phyloP scores from a whole-genome alignment of 164 flowering plant species.

The Malania oleifera region DNA sequence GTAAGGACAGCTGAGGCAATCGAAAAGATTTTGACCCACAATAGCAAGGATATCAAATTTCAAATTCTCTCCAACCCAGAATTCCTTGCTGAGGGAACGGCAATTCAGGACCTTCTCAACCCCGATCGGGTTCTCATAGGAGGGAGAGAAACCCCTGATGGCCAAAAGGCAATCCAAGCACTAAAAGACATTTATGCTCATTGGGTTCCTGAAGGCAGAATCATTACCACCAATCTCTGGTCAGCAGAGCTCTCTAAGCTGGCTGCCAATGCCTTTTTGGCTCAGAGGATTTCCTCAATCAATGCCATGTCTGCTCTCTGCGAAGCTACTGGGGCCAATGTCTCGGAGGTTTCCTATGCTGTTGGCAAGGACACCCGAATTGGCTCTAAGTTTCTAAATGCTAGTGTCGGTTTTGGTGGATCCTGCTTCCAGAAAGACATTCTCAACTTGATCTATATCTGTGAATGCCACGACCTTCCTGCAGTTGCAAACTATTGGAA shows the following conservation, averaged over 20 bases:
- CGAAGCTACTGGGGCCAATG: slow-evolving; percentile 50
- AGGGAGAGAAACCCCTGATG: slow-evolving; percentile 49
- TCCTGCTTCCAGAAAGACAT: slow-evolving; percentile 58
- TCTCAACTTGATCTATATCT: slow-evolving; percentile 47
- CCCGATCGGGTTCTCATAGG: slow-evolving; percentile 55
- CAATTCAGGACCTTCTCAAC: slow-evolving; percentile 39
- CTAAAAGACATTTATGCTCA: slow-evolving; percentile 52
- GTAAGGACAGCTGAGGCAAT: slow-evolving; percentile 57
- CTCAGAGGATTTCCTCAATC: slow-evolving; percentile 57
- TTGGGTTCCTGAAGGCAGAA: slow-evolving; percentile 46
- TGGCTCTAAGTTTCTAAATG: slow-evolving; percentile 50
- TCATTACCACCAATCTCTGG: slow-evolving; percentile 46
- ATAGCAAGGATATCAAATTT: slow-evolving; percentile 40
- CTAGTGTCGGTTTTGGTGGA: slow-evolving; percentile 58
- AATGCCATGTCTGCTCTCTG: slow-evolving; percentile 64
- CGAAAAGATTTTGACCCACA: slow-evolving; percentile 44
- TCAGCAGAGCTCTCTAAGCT: slow-evolving; percentile 60
- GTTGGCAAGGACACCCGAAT: slow-evolving; percentile 50
- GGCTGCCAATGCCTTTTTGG: slow-evolving; percentile 60
- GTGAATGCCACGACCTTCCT: slow-evolving; percentile 48
- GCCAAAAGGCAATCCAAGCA: slow-evolving; percentile 43
- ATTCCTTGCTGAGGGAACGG: slow-evolving; percentile 57
- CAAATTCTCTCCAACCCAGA: slow-evolving; percentile 55
- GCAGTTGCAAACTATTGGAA: slow-evolving; percentile 64
- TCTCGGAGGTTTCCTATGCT: slow-evolving; percentile 43